Evolutionary conservation across 768 basidiomycete species (phyloP), one percentile per base, ranked within the genome.

Genomic region (Tephrocybe sp.): DNA sequence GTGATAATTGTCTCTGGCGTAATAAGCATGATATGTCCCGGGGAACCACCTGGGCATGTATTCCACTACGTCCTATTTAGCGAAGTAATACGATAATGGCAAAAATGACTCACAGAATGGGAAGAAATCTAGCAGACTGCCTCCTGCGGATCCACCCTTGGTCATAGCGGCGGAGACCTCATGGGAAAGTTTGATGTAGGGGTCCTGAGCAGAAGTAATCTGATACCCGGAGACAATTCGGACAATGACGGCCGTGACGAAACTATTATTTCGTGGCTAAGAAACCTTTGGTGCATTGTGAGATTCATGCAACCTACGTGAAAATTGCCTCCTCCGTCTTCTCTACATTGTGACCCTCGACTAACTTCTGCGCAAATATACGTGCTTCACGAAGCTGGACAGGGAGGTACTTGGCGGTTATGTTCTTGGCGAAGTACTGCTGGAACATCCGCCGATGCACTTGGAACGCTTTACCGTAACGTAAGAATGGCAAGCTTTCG

Each of bases 11-110:
- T 35, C 37, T 36, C 51, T 51, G 12, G 60, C 60, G 26, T 25
- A 25, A 22, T 31, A 42, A 2, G 54, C 53, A 47, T 55, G 56
- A 28, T 49, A 56, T 28, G 58, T 56, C 2, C 60, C 60, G 11
- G 60, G 58, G 41, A 61, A 61, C 60, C 60, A 61, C 11, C 56
- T 56, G 1, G 60, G 60, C 15, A 51, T 27, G 19, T 51, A 36
- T 19, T 28, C 21, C 5, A 51, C 49, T 51, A 13, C 19, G 21
- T 11, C 13, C 15, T 16, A 26, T 28, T n/a, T n/a, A n/a, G n/a
- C n/a, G n/a, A n/a, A n/a, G n/a, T n/a, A n/a, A n/a, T n/a, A n/a
- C n/a, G n/a, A n/a, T n/a, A n/a, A n/a, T n/a, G n/a, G n/a, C n/a
- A n/a, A 38, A 11, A 38, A 7, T n/a, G 21, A 38, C 37, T 27